phyloP scores from a whole-genome alignment of 2,329 filamentous ascomycete genomes.

The Diaporthe vaccinii region DNA sequence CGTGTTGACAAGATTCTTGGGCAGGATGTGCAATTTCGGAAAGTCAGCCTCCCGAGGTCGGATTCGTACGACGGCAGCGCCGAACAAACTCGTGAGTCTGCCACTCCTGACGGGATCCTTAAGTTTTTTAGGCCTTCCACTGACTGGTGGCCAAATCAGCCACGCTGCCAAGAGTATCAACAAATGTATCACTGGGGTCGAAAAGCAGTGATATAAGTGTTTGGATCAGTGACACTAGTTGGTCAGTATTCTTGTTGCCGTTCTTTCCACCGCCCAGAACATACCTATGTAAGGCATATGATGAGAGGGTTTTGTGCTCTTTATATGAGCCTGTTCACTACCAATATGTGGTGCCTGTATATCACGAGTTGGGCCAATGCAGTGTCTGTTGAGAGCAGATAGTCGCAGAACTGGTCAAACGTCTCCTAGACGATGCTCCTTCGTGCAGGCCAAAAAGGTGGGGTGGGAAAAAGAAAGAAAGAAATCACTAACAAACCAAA shows the following conservation, averaged over 20 bases:
- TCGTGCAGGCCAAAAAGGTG: background rate
- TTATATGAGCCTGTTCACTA: too few species aligned
- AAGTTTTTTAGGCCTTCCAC: background rate
- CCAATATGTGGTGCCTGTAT: too few species aligned
- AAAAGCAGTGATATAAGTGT: conserved; percentile 22
- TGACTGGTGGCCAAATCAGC: conserved; percentile 4
- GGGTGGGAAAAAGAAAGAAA: background rate
- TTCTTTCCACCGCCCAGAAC: background rate
- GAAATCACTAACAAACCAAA: background rate
- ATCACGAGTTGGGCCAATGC: too few species aligned
- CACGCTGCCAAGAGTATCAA: background rate
- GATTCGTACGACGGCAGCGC: conserved; percentile 37
- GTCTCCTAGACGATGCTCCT: background rate
- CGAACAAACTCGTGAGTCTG: conserved; percentile 32
- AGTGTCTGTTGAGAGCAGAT: background rate
- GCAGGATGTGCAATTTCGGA: conserved; percentile 32
- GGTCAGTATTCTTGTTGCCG: background rate
- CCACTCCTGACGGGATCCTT: background rate
- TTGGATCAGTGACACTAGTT: conserved; percentile 33
- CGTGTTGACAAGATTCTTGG: background rate
- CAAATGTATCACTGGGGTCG: conserved; percentile 5
- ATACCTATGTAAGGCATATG: background rate
- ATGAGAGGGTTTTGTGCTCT: background rate
- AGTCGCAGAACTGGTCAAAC: background rate
- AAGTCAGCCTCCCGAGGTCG: conserved; percentile 29